These are phyloP conservation scores for Coprinopsis marcescibilis DNA, from an alignment of 768 basidiomycete species.

Conservation along the genomic window DNA sequence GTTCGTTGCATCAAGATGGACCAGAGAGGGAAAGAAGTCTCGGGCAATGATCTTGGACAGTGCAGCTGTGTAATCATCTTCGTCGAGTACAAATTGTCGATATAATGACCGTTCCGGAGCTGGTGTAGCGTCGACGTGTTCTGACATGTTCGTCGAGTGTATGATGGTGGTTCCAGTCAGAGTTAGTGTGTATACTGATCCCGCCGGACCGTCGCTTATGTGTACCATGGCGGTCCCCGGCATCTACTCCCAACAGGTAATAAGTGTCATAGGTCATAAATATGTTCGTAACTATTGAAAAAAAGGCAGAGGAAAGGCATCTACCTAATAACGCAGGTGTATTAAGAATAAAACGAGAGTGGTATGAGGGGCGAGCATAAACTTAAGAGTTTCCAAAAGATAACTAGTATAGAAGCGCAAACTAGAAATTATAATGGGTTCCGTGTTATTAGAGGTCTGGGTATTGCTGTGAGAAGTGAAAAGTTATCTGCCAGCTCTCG, in stretches of 20 bases:
- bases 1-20: constrained; percentile 85
- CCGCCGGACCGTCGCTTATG: no score
- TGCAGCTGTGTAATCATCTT: constrained; percentile 92
- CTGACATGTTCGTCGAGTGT: not conserved
- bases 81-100: constrained; percentile 69
- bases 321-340: not conserved
- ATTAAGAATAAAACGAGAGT: no score
- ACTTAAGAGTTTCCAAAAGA: no score
- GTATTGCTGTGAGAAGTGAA: no score
- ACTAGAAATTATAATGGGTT: no score
- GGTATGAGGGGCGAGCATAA: no score
- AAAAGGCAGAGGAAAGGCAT: not conserved
- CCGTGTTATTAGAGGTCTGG: no score
- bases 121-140: constrained; percentile 15
- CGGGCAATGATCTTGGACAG: constrained; percentile 91
- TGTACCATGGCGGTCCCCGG: no score
- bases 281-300: not conserved
- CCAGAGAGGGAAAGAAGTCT: constrained; percentile 95
- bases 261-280: not conserved
- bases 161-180: not conserved
- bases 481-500: constrained; percentile 6
- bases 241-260: not conserved
- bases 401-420: no score
- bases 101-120: constrained; percentile 55
- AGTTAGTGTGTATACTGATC: no score